Percentiles rank a stretch among this genome's conserved stretches.
phyloP scores from a whole-genome alignment of 176 grass and related monocot species.

The Avena eriantha region DNA sequence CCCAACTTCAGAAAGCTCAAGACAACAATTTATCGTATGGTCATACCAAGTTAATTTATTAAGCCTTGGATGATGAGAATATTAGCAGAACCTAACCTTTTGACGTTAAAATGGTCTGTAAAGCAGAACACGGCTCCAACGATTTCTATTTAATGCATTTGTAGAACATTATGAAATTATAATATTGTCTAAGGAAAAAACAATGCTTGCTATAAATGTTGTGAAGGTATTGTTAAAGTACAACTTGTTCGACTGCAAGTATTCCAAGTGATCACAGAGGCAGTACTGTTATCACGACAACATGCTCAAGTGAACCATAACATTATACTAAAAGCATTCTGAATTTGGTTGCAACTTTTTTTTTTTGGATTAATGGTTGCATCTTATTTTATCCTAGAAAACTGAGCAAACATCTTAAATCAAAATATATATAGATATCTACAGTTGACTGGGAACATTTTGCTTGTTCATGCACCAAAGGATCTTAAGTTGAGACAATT shows the following conservation, averaged over 20 bases:
- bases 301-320: conserved; percentile 2
- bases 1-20: conserved; percentile 6
- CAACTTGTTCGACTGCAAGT: background rate
- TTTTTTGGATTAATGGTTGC: background rate
- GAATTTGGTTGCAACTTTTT: background rate
- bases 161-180: background rate
- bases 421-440: background rate
- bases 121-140: background rate
- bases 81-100: background rate
- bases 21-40: background rate
- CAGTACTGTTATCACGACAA: conserved; percentile 4
- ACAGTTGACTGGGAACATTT: background rate
- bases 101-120: background rate
- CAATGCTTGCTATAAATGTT: background rate
- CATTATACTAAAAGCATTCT: background rate
- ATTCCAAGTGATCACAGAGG: background rate
- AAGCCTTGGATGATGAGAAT: background rate
- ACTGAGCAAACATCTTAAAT: background rate
- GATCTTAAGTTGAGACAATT: background rate
- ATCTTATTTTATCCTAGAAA: background rate
- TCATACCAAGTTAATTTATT: background rate
- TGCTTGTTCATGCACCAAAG: background rate
- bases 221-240: background rate
- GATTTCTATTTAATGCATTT: background rate
- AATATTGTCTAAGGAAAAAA: background rate